Evolutionary conservation across 495 filamentous ascomycete genomes (phyloP).

Genomic region (Lasiosphaeria ovina): DNA sequence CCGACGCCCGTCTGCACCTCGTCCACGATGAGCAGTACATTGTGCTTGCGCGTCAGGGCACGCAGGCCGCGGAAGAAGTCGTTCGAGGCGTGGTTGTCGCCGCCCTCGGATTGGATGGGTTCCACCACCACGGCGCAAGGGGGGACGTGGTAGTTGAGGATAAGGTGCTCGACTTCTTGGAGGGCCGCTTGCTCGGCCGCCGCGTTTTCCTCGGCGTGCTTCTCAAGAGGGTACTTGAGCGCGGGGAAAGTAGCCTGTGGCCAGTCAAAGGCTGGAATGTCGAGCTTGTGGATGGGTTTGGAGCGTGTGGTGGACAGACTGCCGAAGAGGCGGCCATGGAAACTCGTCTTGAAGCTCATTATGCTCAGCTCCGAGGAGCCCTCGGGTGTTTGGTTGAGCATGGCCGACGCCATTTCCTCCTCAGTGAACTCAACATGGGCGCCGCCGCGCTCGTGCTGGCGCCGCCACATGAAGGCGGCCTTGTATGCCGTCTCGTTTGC

Average conservation of each 20-base stretch:
- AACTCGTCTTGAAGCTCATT: conserved; percentile 87
- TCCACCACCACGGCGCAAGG: conserved; percentile 88
- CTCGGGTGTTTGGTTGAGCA: conserved; percentile 83
- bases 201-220: conserved; percentile 78
- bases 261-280: conserved; percentile 98
- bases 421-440: conserved; percentile 76
- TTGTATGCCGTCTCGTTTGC: conserved; percentile 99
- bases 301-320: conserved; percentile 88
- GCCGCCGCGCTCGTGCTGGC: conserved; percentile 85
- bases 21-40: conserved; percentile 92
- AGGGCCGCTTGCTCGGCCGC: conserved; percentile 82
- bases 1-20: conserved; percentile 98
- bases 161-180: conserved; percentile 81
- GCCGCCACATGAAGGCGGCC: conserved; percentile 96
- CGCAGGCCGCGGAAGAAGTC: conserved; percentile 89
- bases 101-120: conserved; percentile 97
- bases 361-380: conserved; percentile 78
- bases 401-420: conserved; percentile 73
- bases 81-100: conserved; percentile 96
- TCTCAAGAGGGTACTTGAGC: conserved; percentile 87
- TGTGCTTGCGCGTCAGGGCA: conserved; percentile 78
- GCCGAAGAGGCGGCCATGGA: conserved; percentile 96
- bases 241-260: conserved; percentile 89
- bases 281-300: conserved; percentile 97
- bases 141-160: conserved; percentile 81